phyloP scores from a whole-genome alignment of 1,139 yeast genomes.

The Tardiomyces depauwii region DNA sequence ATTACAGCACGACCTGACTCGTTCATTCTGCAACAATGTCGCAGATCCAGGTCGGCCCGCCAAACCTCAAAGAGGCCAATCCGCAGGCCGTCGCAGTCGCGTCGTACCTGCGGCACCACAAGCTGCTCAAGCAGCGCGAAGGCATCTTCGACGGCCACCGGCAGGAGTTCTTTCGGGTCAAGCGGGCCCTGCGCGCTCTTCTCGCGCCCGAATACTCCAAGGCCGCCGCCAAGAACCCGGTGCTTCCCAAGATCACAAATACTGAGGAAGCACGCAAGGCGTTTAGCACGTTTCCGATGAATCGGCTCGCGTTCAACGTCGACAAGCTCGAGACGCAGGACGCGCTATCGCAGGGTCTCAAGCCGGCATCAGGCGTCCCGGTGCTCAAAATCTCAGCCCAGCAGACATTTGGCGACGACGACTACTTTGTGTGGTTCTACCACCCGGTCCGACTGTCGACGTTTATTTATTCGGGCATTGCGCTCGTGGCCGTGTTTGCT shows the following conservation, averaged over 20 bases:
- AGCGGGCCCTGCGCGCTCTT: constrained; percentile 72
- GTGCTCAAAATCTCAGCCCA: constrained; percentile 52
- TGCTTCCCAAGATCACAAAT: constrained; percentile 45
- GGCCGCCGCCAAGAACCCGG: constrained; percentile 41
- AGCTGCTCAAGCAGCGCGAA: constrained; percentile 60
- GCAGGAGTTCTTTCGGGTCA: constrained; percentile 71
- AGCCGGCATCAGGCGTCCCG: constrained; percentile 70
- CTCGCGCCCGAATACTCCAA: constrained; percentile 58
- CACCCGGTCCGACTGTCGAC: constrained; percentile 64
- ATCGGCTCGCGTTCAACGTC: constrained; percentile 62
- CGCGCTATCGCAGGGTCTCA: constrained; percentile 48
- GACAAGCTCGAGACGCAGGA: constrained; percentile 51
- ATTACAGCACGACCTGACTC: background rate
- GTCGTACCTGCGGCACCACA: constrained; percentile 53
- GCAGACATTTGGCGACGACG: constrained; percentile 67
- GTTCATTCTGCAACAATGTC: background rate
- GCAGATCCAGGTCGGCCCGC: constrained; percentile 19
- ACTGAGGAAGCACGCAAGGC: constrained; percentile 50
- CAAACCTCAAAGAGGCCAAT: constrained; percentile 23
- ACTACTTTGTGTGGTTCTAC: constrained; percentile 79
- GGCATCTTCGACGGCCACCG: constrained; percentile 64
- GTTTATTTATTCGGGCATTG: constrained; percentile 49
- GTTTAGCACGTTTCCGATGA: constrained; percentile 58
- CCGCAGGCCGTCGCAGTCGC: constrained; percentile 54
- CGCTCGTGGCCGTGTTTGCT: constrained; percentile 58